phyloP scores from a whole-genome alignment of 1,284 basidiomycete genomes.

The Microbotryum lychnidis-dioicae region DNA sequence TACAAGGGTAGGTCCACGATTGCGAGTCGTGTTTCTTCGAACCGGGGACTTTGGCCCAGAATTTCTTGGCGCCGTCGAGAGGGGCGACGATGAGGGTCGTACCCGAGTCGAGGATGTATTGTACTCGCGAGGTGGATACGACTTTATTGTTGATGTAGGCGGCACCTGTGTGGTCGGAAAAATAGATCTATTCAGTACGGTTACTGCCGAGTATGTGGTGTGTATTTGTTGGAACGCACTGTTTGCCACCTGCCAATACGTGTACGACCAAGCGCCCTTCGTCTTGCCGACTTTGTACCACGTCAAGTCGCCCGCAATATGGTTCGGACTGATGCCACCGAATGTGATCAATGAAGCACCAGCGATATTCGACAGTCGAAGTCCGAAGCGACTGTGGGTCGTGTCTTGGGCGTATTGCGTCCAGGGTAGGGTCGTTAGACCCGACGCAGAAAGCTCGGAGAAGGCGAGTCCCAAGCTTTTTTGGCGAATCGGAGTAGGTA shows the following conservation, averaged over 20 bases:
- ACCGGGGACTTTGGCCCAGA: slow-evolving; percentile 16
- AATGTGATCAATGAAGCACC: slow-evolving; percentile 8
- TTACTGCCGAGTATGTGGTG: too few relatives aligned
- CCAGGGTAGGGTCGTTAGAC: slow-evolving; percentile 11
- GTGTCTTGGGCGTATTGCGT: slow-evolving; percentile 8
- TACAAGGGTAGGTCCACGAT: slow-evolving; percentile 9
- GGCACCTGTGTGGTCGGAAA: too few relatives aligned
- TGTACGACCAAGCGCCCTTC: not conserved
- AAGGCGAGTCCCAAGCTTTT: slow-evolving; percentile 22
- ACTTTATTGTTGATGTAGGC: slow-evolving; percentile 4
- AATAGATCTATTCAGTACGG: too few relatives aligned
- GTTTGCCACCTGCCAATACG: slow-evolving; percentile 22
- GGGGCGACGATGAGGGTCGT: slow-evolving; percentile 27
- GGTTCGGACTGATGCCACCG: slow-evolving; percentile 6
- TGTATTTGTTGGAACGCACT: not conserved
- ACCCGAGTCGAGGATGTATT: slow-evolving; percentile 23
- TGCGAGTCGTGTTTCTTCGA: not conserved
- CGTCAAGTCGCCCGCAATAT: not conserved
- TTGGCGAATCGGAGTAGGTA: too few relatives aligned
- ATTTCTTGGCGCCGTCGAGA: slow-evolving; percentile 8
- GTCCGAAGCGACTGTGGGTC: slow-evolving; percentile 5
- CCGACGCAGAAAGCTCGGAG: slow-evolving; percentile 13
- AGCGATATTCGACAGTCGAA: slow-evolving; percentile 6
- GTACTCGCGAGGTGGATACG: not conserved
- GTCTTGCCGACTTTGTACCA: slow-evolving; percentile 9